Evolutionary conservation across 148 eudicot species (phyloP), one percentile per base, ranked within the genome.

Genomic region (Beta vulgaris): DNA sequence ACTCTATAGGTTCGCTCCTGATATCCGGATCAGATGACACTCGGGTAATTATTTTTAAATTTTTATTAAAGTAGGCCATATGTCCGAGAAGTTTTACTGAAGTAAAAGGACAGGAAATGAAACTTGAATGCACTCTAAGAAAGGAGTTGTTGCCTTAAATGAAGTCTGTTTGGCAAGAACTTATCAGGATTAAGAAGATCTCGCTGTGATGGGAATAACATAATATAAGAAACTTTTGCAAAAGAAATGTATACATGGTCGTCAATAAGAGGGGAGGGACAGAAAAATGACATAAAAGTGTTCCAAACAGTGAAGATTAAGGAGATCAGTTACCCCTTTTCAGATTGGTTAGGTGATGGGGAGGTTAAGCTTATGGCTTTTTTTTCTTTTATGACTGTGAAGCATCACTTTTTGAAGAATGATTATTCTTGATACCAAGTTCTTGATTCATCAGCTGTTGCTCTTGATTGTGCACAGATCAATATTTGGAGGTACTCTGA

Each of bases 11-110:
- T 82, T 90, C 99, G 5, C 89, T 95, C 18, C 75, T 95, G 79
- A 84, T 95, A 73, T 95, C 99, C 64, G 99, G 99, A 79, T 95
- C 99, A 73, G 99, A 95, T 80, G 99, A 95, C 80, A 91, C 93
- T 73, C 86, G 79, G 70, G 99, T 95, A 88, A 48, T 76, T 18
- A 32, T 76, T 53, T 35, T 18, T 42, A 11, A 14, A 43, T n/a
- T n/a, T n/a, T n/a, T n/a, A n/a, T n/a, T n/a, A n/a, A n/a, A n/a
- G 23, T 63, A 67, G 46, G 40, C 3, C 13, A 55, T 23, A 28
- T 37, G 73, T 40, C 39, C 66, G 19, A 23, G 12, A 19, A 43
- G 32, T 14, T 60, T 18, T 42, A 21, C 51, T 31, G 49, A 68
- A 44, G 49, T 18, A n/a, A 8, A 13, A 55, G 32, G 31, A 43